These are phyloP conservation scores for Globisporangium radiosum DNA, from an alignment of 352 stramenopile genomes.

Conservation along the genomic window DNA sequence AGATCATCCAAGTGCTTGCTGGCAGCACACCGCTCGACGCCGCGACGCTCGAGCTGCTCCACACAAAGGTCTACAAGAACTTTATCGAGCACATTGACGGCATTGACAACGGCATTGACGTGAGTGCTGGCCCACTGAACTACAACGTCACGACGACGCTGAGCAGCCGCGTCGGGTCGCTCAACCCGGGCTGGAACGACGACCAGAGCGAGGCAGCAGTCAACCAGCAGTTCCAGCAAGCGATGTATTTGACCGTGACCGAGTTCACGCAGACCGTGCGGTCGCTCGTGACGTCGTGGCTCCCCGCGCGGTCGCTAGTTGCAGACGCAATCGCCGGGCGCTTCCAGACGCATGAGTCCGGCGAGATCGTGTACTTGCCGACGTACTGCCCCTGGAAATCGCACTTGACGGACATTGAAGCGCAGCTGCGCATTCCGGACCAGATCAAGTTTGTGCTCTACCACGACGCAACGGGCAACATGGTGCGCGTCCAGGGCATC, in stretches of 20 bases:
- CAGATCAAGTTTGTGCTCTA: constrained; percentile 98
- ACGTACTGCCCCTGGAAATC: constrained; percentile 94
- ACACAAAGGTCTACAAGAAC: constrained; percentile 93
- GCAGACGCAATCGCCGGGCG: constrained; percentile 85
- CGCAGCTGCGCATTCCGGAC: constrained; percentile 75
- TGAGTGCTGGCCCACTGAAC: constrained; percentile 47
- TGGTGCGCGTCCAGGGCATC: constrained; percentile 96
- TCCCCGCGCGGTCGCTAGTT: constrained; percentile 92
- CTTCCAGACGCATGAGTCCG: constrained; percentile 86
- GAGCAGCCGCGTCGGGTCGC: constrained; percentile 81
- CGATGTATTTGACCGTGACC: constrained; percentile 91
- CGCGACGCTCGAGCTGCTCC: constrained; percentile 74
- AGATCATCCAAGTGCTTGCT: constrained; percentile 88
- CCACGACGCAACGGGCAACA: constrained; percentile 87
- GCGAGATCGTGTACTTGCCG: constrained; percentile 91
- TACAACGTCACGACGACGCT: constrained; percentile 77
- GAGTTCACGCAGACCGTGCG: constrained; percentile 92
- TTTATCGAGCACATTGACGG: constrained; percentile 98
- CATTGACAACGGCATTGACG: constrained; percentile 98
- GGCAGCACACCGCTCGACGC: constrained; percentile 44
- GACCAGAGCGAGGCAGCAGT: constrained; percentile 60
- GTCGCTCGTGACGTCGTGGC: constrained; percentile 90
- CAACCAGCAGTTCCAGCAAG: constrained; percentile 93
- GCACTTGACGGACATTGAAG: constrained; percentile 96
- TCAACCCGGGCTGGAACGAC: constrained; percentile 98